These are phyloP conservation scores for Mycena haematopus DNA, from an alignment of 768 basidiomycete species.

Conservation along the genomic window DNA sequence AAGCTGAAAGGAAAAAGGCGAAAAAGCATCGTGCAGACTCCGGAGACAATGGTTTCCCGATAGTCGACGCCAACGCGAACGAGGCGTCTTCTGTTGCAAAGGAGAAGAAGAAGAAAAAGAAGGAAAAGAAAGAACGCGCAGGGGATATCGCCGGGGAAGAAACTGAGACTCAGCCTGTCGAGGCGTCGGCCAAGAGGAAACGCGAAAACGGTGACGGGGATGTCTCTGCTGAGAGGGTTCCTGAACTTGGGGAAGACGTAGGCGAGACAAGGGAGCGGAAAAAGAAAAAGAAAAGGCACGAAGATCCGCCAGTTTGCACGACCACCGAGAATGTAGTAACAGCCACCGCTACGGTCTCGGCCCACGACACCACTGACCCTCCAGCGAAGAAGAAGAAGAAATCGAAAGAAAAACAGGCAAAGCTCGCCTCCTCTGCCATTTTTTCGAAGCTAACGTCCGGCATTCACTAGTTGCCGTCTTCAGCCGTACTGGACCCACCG, in stretches of 20 bases:
- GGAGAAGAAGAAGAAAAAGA: slow-evolving; percentile 27
- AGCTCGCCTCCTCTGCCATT: not conserved
- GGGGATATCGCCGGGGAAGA: slow-evolving; percentile 18
- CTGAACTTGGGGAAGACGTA: not conserved
- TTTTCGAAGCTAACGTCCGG: not conserved
- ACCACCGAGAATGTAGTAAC: not conserved
- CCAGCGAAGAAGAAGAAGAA: slow-evolving; percentile 23
- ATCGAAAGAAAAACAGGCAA: slow-evolving; percentile 21
- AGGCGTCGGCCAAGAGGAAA: slow-evolving; percentile 28
- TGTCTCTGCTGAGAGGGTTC: not conserved
- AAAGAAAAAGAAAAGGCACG: slow-evolving; percentile 38
- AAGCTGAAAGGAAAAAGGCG: slow-evolving; percentile 39
- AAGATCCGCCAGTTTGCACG: not conserved
- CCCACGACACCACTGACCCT: not conserved
- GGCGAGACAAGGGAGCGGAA: slow-evolving; percentile 25
- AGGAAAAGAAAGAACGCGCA: slow-evolving; percentile 10
- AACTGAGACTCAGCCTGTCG: slow-evolving; percentile 20
- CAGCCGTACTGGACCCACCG: not conserved
- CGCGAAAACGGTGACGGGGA: slow-evolving; percentile 33
- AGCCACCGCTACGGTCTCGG: not conserved
- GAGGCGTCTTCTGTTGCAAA: not conserved
- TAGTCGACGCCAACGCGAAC: not conserved
- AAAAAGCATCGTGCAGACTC: slow-evolving; percentile 18
- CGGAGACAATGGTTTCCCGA: not conserved
- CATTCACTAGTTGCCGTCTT: not conserved